Evolutionary conservation across 1,139 yeast species (phyloP), one percentile per base, ranked within the genome.

Genomic region (Blastobotrys indianensis): DNA sequence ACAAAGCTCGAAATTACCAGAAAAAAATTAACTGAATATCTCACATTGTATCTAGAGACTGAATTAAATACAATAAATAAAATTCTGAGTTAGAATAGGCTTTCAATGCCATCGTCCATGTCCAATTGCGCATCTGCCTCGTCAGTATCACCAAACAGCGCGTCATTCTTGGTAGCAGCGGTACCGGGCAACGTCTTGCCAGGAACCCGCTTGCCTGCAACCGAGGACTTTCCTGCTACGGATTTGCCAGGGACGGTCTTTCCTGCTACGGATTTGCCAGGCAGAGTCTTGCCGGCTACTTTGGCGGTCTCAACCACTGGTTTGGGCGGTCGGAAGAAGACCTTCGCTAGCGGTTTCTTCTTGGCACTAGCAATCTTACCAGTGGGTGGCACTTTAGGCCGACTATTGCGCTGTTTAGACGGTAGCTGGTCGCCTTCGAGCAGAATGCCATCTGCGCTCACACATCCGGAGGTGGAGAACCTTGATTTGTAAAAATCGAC

Each of bases 361-460:
- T 86, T 88, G 32, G 80, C 70, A 1, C 77, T 73, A 0, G 84
- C 66, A 34, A 92, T 85, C 63, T 86, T 90, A 39, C 97, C 98
- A 9, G 90, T 87, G 0, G 97, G 97, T 1, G 97, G 97, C 41
- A 92, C 71, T 59, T 92, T 82, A 1, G 96, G 86, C 53, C 94
- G 76, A n/a, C 77, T 74, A 52, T 82, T 80, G 44, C 90, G 71
- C 62, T 84, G 92, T 55, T 85, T 84, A 52, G 84, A 80, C 1
- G 95, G 88, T 55, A 86, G 70, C 48, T 82, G 87, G 34, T 85
- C 95, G 57, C 86, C 95, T 59, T 86, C 95, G 31, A 82, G 69
- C 29, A 68, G 50, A 6, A 76, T 81, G 12, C 66, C 67, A 29
- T 66, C 69, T 30, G 59, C 50, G 1, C 20, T 39, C 5, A 61